Conservation (phyloP, 2,329 filamentous ascomycete species). For the Scedosporium aurantiacum region DNA sequence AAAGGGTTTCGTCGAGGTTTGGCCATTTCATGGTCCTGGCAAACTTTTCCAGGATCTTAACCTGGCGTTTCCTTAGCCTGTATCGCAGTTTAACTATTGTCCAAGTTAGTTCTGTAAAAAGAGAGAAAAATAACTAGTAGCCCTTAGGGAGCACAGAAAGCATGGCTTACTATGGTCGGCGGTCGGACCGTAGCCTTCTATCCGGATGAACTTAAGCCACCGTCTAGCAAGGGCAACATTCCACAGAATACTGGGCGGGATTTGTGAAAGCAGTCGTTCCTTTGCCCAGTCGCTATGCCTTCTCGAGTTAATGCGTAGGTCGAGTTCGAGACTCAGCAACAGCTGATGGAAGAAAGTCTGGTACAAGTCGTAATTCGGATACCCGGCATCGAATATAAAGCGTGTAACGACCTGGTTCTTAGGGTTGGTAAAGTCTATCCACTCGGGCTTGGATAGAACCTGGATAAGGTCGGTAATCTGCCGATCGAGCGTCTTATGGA, state of each 20-base stretch:
- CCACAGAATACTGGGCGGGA: slow-evolving; percentile 63
- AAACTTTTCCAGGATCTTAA: slow-evolving; percentile 57
- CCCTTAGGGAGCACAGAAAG: neutral
- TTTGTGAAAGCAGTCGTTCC: slow-evolving; percentile 50
- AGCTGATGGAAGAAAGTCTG: slow-evolving; percentile 65
- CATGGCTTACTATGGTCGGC: slow-evolving; percentile 35
- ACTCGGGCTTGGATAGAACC: slow-evolving; percentile 55
- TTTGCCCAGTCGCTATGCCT: slow-evolving; percentile 52
- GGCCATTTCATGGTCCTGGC: slow-evolving; percentile 68
- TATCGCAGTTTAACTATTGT: slow-evolving; percentile 47
- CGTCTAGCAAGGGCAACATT: slow-evolving; percentile 61
- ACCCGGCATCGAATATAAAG: slow-evolving; percentile 54
- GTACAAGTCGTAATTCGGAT: slow-evolving; percentile 45
- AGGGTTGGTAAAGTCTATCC: slow-evolving; percentile 62
- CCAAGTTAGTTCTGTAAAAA: too few relatives aligned
- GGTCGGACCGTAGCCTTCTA: slow-evolving; percentile 47
- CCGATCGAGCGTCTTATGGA: slow-evolving; percentile 45
- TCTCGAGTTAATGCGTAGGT: slow-evolving; percentile 55
- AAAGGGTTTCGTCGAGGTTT: slow-evolving; percentile 54
- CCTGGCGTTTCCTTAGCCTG: slow-evolving; percentile 54
- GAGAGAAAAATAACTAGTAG: too few relatives aligned
- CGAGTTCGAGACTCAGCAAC: slow-evolving; percentile 61
- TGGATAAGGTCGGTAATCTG: slow-evolving; percentile 65
- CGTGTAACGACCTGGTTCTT: slow-evolving; percentile 64
- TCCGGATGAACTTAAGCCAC: slow-evolving; percentile 60